phyloP scores from a whole-genome alignment of 2,329 filamentous ascomycete species.

The Clonostachys rosea region DNA sequence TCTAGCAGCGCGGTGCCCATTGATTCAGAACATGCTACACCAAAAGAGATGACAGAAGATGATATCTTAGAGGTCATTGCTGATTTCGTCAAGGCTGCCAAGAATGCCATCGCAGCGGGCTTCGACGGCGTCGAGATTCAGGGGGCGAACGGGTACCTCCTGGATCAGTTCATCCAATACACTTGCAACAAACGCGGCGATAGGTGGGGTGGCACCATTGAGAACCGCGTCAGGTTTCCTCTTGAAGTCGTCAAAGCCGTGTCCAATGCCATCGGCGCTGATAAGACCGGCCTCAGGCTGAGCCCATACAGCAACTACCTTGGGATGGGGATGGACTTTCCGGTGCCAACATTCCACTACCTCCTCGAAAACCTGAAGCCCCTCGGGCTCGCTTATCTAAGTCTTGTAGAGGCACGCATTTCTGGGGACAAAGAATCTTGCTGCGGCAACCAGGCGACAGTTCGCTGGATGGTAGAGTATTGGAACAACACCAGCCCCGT shows the following conservation, averaged over 20 bases:
- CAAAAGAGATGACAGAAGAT: slow-evolving; percentile 57
- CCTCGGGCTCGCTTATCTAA: slow-evolving; percentile 41
- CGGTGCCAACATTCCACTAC: slow-evolving; percentile 46
- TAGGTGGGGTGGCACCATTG: slow-evolving; percentile 20
- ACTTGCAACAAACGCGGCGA: slow-evolving; percentile 36
- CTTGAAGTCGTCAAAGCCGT: slow-evolving; percentile 45
- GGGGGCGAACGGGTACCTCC: slow-evolving; percentile 30
- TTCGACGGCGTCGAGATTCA: slow-evolving; percentile 39
- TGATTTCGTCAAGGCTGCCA: slow-evolving; percentile 48
- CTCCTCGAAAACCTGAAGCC: slow-evolving; percentile 42
- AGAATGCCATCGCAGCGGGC: slow-evolving; percentile 53
- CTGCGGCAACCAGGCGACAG: slow-evolving; percentile 29
- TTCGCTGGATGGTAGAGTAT: slow-evolving; percentile 16
- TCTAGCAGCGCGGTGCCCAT: slow-evolving; percentile 15
- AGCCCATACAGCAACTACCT: slow-evolving; percentile 47
- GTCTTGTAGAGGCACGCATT: slow-evolving; percentile 50
- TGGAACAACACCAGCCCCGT: slow-evolving; percentile 46
- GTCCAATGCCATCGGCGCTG: slow-evolving; percentile 34
- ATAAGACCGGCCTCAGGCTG: slow-evolving; percentile 37
- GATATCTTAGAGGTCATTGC: slow-evolving; percentile 60
- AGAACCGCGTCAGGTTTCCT: slow-evolving; percentile 40
- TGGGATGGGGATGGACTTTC: slow-evolving; percentile 40
- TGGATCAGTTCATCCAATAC: slow-evolving; percentile 30
- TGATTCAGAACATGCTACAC: slow-evolving; percentile 27
- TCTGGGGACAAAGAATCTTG: slow-evolving; percentile 31